Evolutionary conservation across 148 eudicot genomes (phyloP), one percentile per base, ranked within the genome.

Genomic region (Talinum fruticosum): DNA sequence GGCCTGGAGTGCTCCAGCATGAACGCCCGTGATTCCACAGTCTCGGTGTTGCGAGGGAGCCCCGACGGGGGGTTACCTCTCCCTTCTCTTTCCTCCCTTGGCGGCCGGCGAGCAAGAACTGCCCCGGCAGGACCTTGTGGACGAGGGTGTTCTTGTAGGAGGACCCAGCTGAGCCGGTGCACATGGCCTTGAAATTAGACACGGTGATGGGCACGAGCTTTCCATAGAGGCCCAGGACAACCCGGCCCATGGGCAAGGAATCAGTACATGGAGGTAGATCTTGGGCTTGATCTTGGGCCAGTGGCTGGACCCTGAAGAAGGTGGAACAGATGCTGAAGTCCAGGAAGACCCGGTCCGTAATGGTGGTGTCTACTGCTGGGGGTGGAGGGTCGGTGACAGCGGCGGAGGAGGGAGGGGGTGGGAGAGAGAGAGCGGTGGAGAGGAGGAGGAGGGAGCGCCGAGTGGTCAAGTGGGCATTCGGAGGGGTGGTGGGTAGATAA

Each of bases 201-300:
- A 91, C 99, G 0, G 97, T 96, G 72, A 90, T 79, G 54, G 99
- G 99, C 2, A 93, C 88, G 16, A 86, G 82, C 71, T 96, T 96
- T 13, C 97, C 97, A 74, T 96, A 96, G 8, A 93, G 92, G 66
- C 99, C 99, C 70, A 93, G 80, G 3, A 96, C 89, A 67, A 96
- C 80, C 19, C 99, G 90, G 69, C 97, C 97, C 28, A 96, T 30
- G 35, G 85, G 92, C 76, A 91, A 88, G 16, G 96, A 75, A 45
- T 88, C 93, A 6, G 89, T 32, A 78, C 99, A 96, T 10, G 79
- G 82, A 14, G 97, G 83, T 73, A 78, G 88, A 1, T 87, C 88
- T 71, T 85, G 87, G 76, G 86, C 92, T 37, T 86, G 84, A 34
- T 80, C 83, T 62, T 88, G 88, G 79, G 73, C 83, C 15, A 64